Conservation (phyloP, 1,284 basidiomycete species). For the Boletus calvinii region DNA sequence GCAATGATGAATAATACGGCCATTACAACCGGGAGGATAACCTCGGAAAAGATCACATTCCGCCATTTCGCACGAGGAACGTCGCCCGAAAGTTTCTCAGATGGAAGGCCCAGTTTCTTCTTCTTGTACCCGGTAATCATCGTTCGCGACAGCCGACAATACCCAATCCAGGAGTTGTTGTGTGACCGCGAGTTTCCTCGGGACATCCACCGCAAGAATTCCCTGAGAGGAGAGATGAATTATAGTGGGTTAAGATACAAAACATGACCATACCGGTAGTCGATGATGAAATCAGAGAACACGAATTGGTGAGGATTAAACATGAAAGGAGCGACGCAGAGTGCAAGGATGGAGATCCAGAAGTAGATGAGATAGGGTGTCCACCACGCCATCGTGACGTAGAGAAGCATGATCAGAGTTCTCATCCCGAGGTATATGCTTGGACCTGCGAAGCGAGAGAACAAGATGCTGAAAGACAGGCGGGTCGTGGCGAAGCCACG, state of each 20-base stretch:
- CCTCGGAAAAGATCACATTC: constrained; percentile 84
- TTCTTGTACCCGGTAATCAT: constrained; percentile 98
- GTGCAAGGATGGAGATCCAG: constrained; percentile 86
- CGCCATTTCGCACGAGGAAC: constrained; percentile 90
- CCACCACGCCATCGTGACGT: constrained; percentile 87
- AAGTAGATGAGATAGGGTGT: constrained; percentile 93
- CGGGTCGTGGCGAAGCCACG: constrained; percentile 95
- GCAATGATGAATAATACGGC: constrained; percentile 84
- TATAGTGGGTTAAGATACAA: constrained; percentile 1
- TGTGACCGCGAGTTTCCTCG: constrained; percentile 95
- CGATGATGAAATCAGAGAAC: constrained; percentile 91
- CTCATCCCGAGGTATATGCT: constrained; percentile 96
- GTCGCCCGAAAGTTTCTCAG: constrained; percentile 91
- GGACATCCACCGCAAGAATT: constrained; percentile 97
- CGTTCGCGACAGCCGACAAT: constrained; percentile 91
- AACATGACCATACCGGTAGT: constrained; percentile 70
- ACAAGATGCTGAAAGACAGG: constrained; percentile 89
- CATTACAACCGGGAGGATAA: constrained; percentile 82
- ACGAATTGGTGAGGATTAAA: constrained; percentile 98
- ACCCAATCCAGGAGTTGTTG: constrained; percentile 96
- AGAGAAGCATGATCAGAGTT: constrained; percentile 85
- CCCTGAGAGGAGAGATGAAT: constrained; percentile 44
- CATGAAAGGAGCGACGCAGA: constrained; percentile 91
- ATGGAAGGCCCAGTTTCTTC: constrained; percentile 91
- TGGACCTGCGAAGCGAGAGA: constrained; percentile 94